phyloP scores from a whole-genome alignment of 2,329 filamentous ascomycete genomes.

The Cercospora sp. region DNA sequence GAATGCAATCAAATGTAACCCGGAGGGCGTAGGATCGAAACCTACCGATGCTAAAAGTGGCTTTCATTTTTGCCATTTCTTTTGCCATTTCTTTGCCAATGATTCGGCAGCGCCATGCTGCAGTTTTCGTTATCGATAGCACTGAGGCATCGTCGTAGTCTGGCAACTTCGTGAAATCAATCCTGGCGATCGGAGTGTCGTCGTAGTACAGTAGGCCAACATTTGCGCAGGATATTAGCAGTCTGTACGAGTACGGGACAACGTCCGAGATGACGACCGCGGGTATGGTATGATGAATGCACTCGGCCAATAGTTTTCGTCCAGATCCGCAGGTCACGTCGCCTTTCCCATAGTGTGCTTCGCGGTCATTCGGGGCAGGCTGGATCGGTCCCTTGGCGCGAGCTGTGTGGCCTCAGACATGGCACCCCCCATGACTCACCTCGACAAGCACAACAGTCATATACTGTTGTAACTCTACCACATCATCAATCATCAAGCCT shows the following conservation, averaged over 20 bases:
- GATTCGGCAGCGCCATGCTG: background rate
- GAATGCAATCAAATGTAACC: slow-evolving; percentile 1
- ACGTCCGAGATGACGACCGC: background rate
- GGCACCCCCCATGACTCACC: background rate
- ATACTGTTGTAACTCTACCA: background rate
- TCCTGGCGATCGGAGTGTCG: background rate
- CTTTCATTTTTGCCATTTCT: slow-evolving; percentile 5
- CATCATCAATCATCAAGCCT: background rate
- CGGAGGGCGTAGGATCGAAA: slow-evolving; percentile 26
- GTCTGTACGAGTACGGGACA: background rate
- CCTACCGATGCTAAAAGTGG: slow-evolving; percentile 17
- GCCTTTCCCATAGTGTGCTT: background rate
- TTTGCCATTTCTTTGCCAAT: background rate
- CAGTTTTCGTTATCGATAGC: background rate
- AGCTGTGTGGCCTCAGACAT: background rate
- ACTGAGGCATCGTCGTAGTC: background rate
- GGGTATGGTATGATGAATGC: background rate
- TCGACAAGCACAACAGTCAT: background rate
- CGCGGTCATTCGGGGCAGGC: background rate
- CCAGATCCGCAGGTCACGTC: background rate
- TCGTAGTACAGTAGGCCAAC: background rate
- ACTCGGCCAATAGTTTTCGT: background rate
- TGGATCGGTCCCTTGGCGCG: background rate
- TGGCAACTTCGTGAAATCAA: background rate
- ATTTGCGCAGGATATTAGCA: background rate